Evolutionary conservation across 306 rosid genomes (phyloP).

Genomic region (Prunus mongolica): DNA sequence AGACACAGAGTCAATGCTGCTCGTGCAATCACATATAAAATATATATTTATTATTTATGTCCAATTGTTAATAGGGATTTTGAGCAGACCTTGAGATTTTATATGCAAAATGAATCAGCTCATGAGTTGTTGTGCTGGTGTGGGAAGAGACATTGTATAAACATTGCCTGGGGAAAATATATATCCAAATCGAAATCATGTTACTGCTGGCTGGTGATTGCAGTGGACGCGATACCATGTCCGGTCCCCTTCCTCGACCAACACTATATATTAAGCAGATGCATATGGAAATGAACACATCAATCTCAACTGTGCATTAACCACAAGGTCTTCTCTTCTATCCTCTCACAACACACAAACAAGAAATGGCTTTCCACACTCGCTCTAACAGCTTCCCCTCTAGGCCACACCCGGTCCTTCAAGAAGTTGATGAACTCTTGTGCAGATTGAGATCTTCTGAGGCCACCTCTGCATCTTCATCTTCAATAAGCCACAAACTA

Average conservation of each 20-base stretch:
- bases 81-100: not conserved
- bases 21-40: not conserved
- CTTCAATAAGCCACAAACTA: constrained; percentile 17
- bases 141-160: constrained; percentile 10
- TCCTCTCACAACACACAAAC: not conserved
- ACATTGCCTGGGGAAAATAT: constrained; percentile 9
- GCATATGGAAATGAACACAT: not conserved
- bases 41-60: not conserved
- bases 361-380: constrained; percentile 15
- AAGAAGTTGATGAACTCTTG: constrained; percentile 13
- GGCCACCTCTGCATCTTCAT: constrained; percentile 20
- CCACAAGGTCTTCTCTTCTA: not conserved
- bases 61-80: not conserved
- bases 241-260: constrained; percentile 15
- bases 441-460: constrained; percentile 22
- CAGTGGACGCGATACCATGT: constrained; percentile 27
- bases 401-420: constrained; percentile 23
- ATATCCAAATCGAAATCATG: constrained; percentile 25
- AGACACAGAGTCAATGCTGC: too few species aligned
- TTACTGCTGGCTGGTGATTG: not conserved
- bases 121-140: constrained; percentile 24
- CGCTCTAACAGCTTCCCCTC: constrained; percentile 36
- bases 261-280: not conserved
- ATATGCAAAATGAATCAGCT: not conserved
- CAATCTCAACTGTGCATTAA: not conserved